Evolutionary conservation across 495 filamentous ascomycete genomes (phyloP), one percentile per base, ranked within the genome.

Genomic region (Penicillium odoratum): DNA sequence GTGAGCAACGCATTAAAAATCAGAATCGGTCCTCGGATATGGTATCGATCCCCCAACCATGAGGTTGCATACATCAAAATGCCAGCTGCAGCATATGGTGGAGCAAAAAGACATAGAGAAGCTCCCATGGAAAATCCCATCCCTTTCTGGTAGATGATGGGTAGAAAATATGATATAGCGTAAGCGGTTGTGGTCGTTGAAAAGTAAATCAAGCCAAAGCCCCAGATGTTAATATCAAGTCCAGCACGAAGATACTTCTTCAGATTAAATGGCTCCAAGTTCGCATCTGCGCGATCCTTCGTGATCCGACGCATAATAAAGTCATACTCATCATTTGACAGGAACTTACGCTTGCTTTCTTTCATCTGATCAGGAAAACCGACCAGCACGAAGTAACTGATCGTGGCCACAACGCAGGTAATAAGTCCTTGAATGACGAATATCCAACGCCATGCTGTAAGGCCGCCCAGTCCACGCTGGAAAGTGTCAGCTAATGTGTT

Each of bases 91-190:
- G 71, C 59, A 56, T 71, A 77, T 3, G 76, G 76, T 4, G 78
- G 78, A 0, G 78, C 74, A 48, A 68, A 67, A 7, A 83, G 66
- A 36, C 80, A 74, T 40, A 80, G 75, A 0, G 77, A 59, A 34
- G 66, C 71, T 7, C 63, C 77, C 16, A 63, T 58, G 7, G 66
- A 64, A 57, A 78, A 83, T 11, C 78, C 80, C 78, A 84, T 78
- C 3, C 73, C 72, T 7, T 72, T 57, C 2, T 44, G 46, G n/a
- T 81, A 73, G 54, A 84, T 82, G 36, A 78, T 69, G 3, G 80
- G 79, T 28, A 81, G 62, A 69, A 84, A 84, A 59, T 76, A 83
- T 6, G 77, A 67, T 5, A 84, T 69, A 4, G 78, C 77, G 48
- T 83, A 83, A 4, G 72, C 66, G 4, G 76, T 72, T 18, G 73